Evolutionary conservation across 139 green algal species (phyloP).

Genomic region (Chlorella sorokiniana): DNA sequence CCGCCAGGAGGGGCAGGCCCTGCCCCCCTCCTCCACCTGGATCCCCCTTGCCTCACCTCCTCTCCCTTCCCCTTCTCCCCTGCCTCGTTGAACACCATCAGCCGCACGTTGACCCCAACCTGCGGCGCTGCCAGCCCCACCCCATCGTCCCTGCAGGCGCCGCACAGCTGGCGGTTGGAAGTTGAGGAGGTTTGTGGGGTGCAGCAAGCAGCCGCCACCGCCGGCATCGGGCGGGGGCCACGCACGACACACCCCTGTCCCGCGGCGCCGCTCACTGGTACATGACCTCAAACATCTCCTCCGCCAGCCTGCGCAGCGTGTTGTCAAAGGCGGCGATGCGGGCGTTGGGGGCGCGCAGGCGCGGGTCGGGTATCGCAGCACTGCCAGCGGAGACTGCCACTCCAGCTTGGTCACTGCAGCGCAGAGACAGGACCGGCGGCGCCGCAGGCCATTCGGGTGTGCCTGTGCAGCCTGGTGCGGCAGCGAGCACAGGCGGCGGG

Average conservation of each 20-base stretch:
- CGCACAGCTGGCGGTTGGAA: no score
- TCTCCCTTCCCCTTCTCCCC: constrained; percentile 44
- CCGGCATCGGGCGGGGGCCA: not conserved
- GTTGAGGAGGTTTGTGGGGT: no score
- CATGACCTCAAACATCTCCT: constrained; percentile 96
- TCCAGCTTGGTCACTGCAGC: constrained; percentile 64
- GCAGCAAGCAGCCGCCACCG: not conserved
- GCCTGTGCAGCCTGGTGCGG: not conserved
- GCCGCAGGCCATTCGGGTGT: not conserved
- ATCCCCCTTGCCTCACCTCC: not conserved
- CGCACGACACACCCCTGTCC: not conserved
- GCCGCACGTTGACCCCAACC: constrained; percentile 94
- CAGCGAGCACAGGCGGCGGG: not conserved
- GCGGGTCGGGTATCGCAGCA: constrained; percentile 92
- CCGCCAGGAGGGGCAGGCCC: not conserved
- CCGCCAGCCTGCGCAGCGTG: constrained; percentile 71
- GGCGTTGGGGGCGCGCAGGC: constrained; percentile 85
- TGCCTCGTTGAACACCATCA: constrained; percentile 98
- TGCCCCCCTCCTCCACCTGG: not conserved
- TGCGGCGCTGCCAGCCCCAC: constrained; percentile 95
- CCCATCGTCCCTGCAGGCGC: constrained; percentile 86
- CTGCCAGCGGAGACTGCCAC: constrained; percentile 70
- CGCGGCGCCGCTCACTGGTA: constrained; percentile 69
- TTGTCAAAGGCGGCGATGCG: constrained; percentile 80
- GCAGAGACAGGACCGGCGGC: not conserved